Conservation (phyloP, 192 early-diverging fungal species). For the Linderina pennispora region DNA sequence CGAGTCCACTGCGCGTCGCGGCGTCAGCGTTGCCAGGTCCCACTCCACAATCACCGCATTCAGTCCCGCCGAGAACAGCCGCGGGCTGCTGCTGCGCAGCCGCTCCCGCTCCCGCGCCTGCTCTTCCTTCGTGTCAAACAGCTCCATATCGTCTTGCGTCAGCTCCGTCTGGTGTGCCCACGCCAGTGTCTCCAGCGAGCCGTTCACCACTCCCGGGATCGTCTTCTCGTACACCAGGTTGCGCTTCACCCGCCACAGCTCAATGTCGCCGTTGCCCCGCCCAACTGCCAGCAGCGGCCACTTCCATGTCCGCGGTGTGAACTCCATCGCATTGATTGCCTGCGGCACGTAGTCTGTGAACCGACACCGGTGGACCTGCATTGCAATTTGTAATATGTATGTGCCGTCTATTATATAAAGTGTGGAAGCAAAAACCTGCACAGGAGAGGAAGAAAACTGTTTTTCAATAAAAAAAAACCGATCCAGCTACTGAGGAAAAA, state of each 20-base stretch:
- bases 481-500: not conserved
- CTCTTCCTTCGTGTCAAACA: constrained; percentile 61
- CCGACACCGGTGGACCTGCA: constrained; percentile 79
- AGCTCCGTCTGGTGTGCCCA: constrained; percentile 76
- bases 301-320: constrained; percentile 56
- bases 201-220: constrained; percentile 71
- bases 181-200: constrained; percentile 69
- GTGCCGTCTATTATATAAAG: not conserved
- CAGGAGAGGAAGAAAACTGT: not conserved
- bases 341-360: constrained; percentile 83
- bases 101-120: constrained; percentile 45
- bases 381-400: constrained; percentile 8
- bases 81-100: constrained; percentile 49
- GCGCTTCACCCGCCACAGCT: constrained; percentile 76
- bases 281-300: constrained; percentile 67
- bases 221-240: constrained; percentile 77
- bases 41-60: constrained; percentile 84
- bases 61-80: constrained; percentile 82
- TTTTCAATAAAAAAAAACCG: constrained; percentile 2
- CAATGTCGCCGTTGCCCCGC: constrained; percentile 88
- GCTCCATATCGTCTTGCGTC: constrained; percentile 56
- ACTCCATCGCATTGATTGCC: constrained; percentile 76
- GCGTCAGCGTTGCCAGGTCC: constrained; percentile 63
- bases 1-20: constrained; percentile 65
- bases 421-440: not conserved